Percentiles rank a stretch among this genome's conserved stretches.
phyloP scores from a whole-genome alignment of 345 rosid genomes.

The Trapa bicornis region DNA sequence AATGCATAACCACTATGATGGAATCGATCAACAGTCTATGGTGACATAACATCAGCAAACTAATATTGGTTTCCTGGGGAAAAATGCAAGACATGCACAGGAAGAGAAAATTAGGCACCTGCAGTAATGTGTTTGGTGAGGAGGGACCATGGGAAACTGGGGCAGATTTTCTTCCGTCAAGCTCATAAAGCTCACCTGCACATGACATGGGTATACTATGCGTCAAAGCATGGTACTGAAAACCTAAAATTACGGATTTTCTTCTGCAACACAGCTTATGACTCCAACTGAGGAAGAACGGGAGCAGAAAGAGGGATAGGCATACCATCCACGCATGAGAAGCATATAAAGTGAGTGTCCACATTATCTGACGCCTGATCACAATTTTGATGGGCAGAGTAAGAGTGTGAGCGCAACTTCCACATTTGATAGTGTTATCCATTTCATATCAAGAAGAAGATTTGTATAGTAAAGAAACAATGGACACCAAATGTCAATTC shows the following conservation, averaged over 20 bases:
- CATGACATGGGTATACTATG: background rate
- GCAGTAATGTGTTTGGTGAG: constrained; percentile 49
- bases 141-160: constrained; percentile 73
- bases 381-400: background rate
- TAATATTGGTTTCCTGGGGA: background rate
- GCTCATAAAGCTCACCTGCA: constrained; percentile 78
- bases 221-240: background rate
- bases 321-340: constrained; percentile 70
- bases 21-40: background rate
- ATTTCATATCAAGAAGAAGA: background rate
- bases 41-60: background rate
- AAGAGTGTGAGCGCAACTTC: background rate
- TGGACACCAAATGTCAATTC: background rate
- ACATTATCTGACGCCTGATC: constrained; percentile 59
- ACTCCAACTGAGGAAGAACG: background rate
- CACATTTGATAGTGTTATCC: background rate
- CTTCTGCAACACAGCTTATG: background rate
- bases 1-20: background rate
- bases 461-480: background rate
- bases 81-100: background rate
- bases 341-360: constrained; percentile 76
- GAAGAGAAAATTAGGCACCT: constrained; percentile 26
- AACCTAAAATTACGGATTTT: background rate
- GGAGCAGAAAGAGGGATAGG: background rate
- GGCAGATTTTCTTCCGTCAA: constrained; percentile 78